phyloP scores from a whole-genome alignment of 495 filamentous ascomycete species.

The Xylona heveae region DNA sequence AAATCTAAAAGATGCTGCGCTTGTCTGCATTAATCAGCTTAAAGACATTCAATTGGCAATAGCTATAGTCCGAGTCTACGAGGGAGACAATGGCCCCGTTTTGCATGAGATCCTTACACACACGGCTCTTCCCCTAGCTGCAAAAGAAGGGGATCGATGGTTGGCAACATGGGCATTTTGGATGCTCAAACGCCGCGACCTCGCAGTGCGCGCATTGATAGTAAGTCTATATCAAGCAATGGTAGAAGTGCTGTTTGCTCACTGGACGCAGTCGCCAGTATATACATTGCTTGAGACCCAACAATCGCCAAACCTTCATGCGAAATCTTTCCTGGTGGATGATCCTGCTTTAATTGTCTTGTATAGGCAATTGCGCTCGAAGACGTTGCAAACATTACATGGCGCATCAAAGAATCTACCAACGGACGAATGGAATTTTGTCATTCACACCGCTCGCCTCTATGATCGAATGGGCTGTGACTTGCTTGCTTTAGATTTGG shows the following conservation, averaged over 20 bases:
- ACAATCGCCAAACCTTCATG: conserved; percentile 36
- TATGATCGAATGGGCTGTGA: conserved; percentile 95
- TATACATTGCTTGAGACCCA: conserved; percentile 44
- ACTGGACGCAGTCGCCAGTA: conserved; percentile 38
- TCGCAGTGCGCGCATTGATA: conserved; percentile 72
- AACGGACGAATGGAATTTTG: conserved; percentile 68
- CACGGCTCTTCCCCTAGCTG: conserved; percentile 55
- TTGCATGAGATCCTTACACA: conserved; percentile 57
- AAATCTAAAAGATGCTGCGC: conserved; percentile 62
- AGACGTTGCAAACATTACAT: conserved; percentile 65
- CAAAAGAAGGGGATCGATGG: conserved; percentile 74
- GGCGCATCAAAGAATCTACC: conserved; percentile 68
- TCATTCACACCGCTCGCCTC: conserved; percentile 68
- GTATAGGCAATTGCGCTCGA: conserved; percentile 70
- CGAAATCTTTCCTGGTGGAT: conserved; percentile 65
- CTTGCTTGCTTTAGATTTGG: conserved; percentile 67
- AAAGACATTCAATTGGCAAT: conserved; percentile 82
- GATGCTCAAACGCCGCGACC: conserved; percentile 66
- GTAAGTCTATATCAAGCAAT: conserved; percentile 16
- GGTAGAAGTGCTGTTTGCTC: conserved; percentile 7
- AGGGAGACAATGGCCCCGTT: conserved; percentile 63
- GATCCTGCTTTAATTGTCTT: conserved; percentile 76
- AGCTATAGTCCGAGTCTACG: conserved; percentile 69
- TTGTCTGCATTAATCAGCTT: conserved; percentile 65
- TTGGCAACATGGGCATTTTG: conserved; percentile 90